Percentiles rank a stretch among this genome's conserved stretches.
phyloP scores from a whole-genome alignment of 495 filamentous ascomycete species.

The Aspergillus bridgeri region DNA sequence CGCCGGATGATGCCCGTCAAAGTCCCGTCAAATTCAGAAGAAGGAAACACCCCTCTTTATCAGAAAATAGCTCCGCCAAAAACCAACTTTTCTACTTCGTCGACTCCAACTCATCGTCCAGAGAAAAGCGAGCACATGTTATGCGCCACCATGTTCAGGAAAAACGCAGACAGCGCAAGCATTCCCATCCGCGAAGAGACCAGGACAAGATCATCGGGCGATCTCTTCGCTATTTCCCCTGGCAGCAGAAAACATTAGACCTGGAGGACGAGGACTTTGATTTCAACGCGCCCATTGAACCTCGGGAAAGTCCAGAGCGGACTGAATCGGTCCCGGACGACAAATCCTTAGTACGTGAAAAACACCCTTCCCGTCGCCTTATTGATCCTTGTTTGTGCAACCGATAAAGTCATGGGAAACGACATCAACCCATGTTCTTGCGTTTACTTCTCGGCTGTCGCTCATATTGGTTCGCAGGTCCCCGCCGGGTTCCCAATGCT shows the following conservation, averaged over 20 bases:
- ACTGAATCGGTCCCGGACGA: neutral
- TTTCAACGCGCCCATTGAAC: neutral
- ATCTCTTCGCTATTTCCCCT: conserved; percentile 22
- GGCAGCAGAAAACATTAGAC: conserved; percentile 18
- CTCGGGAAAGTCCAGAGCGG: neutral
- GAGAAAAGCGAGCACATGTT: conserved; percentile 47
- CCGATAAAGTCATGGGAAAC: neutral
- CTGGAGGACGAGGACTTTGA: conserved; percentile 8
- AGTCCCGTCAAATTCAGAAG: conserved; percentile 20
- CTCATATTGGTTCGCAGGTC: conserved; percentile 10
- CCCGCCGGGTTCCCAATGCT: conserved; percentile 18
- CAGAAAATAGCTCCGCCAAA: conserved; percentile 21
- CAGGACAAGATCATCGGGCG: conserved; percentile 16
- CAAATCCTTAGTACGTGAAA: conserved; percentile 3
- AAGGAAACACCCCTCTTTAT: conserved; percentile 22
- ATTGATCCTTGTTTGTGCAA: neutral
- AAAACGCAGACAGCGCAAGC: conserved; percentile 37
- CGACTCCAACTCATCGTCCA: conserved; percentile 41
- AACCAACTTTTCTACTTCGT: conserved; percentile 46
- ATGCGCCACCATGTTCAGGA: conserved; percentile 50
- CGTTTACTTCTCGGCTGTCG: neutral
- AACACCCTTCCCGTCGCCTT: neutral
- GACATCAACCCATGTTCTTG: neutral
- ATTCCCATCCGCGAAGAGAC: conserved; percentile 15
- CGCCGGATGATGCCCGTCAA: conserved; percentile 19